Evolutionary conservation across 2,329 filamentous ascomycete species (phyloP), one percentile per base, ranked within the genome.

Genomic region (Ustulina deusta): DNA sequence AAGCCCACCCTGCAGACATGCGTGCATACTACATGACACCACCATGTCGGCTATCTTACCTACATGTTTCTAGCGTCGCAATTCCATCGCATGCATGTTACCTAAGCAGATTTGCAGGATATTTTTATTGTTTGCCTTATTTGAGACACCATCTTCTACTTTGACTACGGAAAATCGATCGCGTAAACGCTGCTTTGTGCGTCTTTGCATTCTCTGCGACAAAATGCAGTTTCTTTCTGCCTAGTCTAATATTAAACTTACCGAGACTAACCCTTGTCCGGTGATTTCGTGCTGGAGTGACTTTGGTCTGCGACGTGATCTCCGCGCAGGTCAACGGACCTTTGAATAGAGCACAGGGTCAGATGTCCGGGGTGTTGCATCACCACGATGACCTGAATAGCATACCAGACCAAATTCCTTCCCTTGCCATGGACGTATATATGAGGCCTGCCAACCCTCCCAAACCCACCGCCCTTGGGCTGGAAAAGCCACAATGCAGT

Each of bases 401-500:
- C 46, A 58, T 32, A 61, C 34, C 34, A n/a, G 34, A 17, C 13
- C 20, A 7, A 29, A 29, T 34, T 49, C 10, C 4, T 22, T 38
- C 34, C 20, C 44, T 32, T 34, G 34, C 42, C 32, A 57, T 27
- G n/a, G 48, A 32, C 34, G 42, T 27, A 20, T 51, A 61, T 25
- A 57, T 59, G 17, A 22, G 36, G 40, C 38, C 25, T 22, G 6
- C 49, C n/a, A 6, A 34, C 46, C 15, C 25, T 20, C 27, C 27
- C 25, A 49, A 49, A 15, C 25, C 46, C 3, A 25, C 46, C 25
- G n/a, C 10, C 22, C 44, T 25, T 48, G 22, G 52, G 46, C 29
- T 34, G 36, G 59, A 64, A 42, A 42, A 68, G 65, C 65, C 65
- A 65, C 65, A 29, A 25, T 68, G 65, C 61, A 34, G 61, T 61